These are phyloP conservation scores for Trichoderma harzianum DNA, from an alignment of 2,329 filamentous ascomycete species.

Conservation along the genomic window DNA sequence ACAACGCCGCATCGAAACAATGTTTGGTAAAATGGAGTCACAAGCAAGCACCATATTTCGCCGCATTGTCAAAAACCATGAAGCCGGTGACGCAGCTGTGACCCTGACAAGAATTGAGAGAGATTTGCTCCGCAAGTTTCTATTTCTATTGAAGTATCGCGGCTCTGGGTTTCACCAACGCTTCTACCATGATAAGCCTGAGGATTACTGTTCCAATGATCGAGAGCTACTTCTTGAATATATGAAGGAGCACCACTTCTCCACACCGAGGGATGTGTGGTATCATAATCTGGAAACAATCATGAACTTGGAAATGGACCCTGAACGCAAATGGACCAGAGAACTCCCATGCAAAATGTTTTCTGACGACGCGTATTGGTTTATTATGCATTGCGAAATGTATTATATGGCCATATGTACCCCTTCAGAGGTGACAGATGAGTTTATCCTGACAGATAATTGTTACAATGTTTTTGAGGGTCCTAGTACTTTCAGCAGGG, in stretches of 20 bases:
- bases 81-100: not conserved
- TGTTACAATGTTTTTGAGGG: not conserved
- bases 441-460: not conserved
- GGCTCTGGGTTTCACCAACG: not conserved
- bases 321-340: not conserved
- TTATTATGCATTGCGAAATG: not conserved
- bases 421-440: not conserved
- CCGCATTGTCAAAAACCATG: not conserved
- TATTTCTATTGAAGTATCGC: not conserved
- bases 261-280: not conserved
- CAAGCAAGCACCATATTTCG: not conserved
- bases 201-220: not conserved
- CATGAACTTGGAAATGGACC: not conserved
- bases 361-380: not conserved
- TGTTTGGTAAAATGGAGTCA: not conserved
- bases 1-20: not conserved
- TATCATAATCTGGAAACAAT: not conserved
- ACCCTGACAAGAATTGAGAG: not conserved
- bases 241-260: not conserved
- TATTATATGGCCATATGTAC: slow-evolving; percentile 5
- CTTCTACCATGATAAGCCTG: not conserved
- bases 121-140: not conserved
- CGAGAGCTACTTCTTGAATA: not conserved
- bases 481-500: not conserved
- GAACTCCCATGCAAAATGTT: not conserved